Percentiles rank a stretch among this genome's conserved stretches.
Evolutionary conservation across 108 stramenopile genomes (phyloP).

Genomic region (Phaeodactylum tricornutum): DNA sequence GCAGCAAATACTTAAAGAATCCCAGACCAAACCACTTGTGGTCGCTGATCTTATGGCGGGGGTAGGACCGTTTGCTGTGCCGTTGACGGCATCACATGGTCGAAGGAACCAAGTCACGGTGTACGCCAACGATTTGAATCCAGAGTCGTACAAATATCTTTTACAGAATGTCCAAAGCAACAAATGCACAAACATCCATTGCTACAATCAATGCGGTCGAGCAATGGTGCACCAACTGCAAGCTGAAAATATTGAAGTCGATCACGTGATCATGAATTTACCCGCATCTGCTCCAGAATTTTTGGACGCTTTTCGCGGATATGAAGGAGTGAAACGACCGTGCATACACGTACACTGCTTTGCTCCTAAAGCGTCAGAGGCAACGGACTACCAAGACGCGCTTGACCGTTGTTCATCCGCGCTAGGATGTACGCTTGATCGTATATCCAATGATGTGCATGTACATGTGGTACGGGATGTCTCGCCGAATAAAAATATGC

Average conservation of each 20-base stretch:
- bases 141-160: constrained; percentile 69
- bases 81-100: constrained; percentile 47
- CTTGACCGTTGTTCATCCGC: constrained; percentile 48
- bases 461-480: constrained; percentile 69
- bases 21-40: neutral
- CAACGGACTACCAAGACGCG: constrained; percentile 20
- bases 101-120: constrained; percentile 21
- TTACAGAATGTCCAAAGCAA: constrained; percentile 67
- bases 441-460: constrained; percentile 11
- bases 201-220: constrained; percentile 87
- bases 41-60: constrained; percentile 95
- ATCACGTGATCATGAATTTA: neutral
- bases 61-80: constrained; percentile 95
- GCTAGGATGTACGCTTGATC: constrained; percentile 53
- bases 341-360: constrained; percentile 81
- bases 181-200: constrained; percentile 53
- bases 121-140: constrained; percentile 87
- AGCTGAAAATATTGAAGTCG: neutral
- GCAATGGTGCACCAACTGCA: constrained; percentile 70
- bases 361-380: constrained; percentile 34
- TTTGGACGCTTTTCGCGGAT: constrained; percentile 89
- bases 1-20: constrained; percentile 29
- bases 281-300: constrained; percentile 11
- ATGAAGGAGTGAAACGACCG: constrained; percentile 25
- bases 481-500: constrained; percentile 79